Conservation (phyloP, 176 grass and related monocot species). For the Echinochloa phyllopogon region DNA sequence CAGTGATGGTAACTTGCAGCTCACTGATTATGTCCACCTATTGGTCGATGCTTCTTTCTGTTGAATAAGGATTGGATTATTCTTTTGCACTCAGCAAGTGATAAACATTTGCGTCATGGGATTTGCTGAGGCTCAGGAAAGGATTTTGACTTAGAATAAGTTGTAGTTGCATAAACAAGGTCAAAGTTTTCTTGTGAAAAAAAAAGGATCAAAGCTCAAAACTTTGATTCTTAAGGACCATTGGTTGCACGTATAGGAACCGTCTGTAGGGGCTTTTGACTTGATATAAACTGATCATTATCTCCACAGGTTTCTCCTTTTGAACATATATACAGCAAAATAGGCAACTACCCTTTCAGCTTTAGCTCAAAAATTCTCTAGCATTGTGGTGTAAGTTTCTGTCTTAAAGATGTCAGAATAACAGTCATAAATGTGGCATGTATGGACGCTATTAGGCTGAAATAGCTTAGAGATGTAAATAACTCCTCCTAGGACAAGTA, state of each 20-base stretch:
- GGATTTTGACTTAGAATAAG: constrained; percentile 10
- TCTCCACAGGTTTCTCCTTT: constrained; percentile 44
- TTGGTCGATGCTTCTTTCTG: constrained; percentile 9
- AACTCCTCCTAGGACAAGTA: not conserved
- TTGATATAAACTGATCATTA: constrained; percentile 34
- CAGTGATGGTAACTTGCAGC: constrained; percentile 27
- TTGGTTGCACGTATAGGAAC: constrained; percentile 31
- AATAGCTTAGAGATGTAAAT: constrained; percentile 17
- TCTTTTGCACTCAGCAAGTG: not conserved
- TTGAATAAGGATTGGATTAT: constrained; percentile 31
- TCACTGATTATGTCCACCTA: constrained; percentile 30
- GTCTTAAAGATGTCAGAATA: not conserved
- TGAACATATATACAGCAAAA: constrained; percentile 23
- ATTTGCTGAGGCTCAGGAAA: constrained; percentile 5
- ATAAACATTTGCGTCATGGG: not conserved
- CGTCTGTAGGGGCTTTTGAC: not conserved
- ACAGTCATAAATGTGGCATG: not conserved
- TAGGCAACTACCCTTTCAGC: constrained; percentile 4
- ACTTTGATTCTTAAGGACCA: not conserved
- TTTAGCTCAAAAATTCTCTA: constrained; percentile 22
- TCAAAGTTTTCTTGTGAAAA: not conserved
- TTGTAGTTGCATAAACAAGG: not conserved
- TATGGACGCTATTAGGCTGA: not conserved
- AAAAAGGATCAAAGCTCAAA: constrained; percentile 4
- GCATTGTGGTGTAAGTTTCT: not conserved